Conservation (phyloP, 2,329 filamentous ascomycete genomes). For the Fusarium brachygibbosum region DNA sequence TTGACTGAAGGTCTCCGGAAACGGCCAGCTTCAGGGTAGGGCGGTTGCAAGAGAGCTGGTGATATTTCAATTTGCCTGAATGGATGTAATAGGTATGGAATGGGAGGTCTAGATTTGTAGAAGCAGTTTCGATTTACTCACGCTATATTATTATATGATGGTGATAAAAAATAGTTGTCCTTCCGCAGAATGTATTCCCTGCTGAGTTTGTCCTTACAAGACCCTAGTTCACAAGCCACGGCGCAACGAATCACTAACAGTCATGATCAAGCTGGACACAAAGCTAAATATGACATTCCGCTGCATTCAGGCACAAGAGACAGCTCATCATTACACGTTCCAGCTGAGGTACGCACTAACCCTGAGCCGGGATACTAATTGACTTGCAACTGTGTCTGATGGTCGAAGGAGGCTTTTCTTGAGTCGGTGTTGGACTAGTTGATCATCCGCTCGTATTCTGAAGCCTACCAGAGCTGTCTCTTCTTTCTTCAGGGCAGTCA, state of each 20-base stretch:
- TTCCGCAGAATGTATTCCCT: background rate
- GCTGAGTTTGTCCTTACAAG: background rate
- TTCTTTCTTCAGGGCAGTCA: background rate
- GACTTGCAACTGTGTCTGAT: background rate
- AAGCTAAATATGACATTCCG: slow-evolving; percentile 20
- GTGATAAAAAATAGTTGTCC: background rate
- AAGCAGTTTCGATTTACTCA: background rate
- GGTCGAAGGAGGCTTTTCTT: slow-evolving; percentile 2
- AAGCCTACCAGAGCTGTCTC: slow-evolving; percentile 2
- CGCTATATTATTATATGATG: background rate
- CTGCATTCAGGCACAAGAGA: slow-evolving; percentile 5
- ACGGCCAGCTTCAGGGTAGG: slow-evolving; percentile 11
- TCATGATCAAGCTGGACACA: slow-evolving; percentile 4
- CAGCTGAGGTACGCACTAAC: slow-evolving; percentile 23
- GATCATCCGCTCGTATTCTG: slow-evolving; percentile 17
- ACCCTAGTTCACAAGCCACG: background rate
- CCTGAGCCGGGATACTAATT: slow-evolving; percentile 21
- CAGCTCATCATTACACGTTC: slow-evolving; percentile 23
- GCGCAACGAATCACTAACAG: background rate
- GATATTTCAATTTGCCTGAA: background rate
- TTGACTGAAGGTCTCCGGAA: background rate
- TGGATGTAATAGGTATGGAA: too few relatives aligned
- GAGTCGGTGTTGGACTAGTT: slow-evolving; percentile 21
- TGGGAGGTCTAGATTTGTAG: background rate
- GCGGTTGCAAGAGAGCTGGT: background rate